Evolutionary conservation across 2,329 filamentous ascomycete genomes (phyloP), one percentile per base, ranked within the genome.

Genomic region (Dryadomyces sulphureus): DNA sequence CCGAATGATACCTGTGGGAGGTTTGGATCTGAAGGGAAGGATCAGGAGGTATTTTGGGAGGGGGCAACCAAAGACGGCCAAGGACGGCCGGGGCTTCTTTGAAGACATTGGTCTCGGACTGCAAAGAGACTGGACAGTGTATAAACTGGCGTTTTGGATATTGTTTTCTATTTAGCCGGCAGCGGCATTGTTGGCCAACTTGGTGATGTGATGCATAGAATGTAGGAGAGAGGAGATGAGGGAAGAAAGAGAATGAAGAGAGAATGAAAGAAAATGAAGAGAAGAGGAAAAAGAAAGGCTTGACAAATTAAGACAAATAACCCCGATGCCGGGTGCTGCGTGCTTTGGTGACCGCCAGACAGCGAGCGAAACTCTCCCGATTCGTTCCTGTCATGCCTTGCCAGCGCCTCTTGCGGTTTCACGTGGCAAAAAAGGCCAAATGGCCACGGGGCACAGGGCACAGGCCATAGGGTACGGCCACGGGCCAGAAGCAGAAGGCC

Each of bases 1-100:
- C 45, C 45, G 41, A 38, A 49, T 49, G 47, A 50, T 50, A 49
- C 45, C 49, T 43, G 24, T 38, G 44, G 45, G 35, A 39, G 27
- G 27, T 14, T 32, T 32, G 27, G 27, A 14, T 32, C 27, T 32
- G 27, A 8, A 14, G 27, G 16, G 16, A 14, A 14, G 27, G 11
- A 32, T 14, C 27, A 40, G 45, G 30, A 48, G 40, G 25, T 9
- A 7, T 42, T 32, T 40, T 17, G 38, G 38, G 25, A 12, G n/a
- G 40, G 14, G 36, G 34, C 21, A 21, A 25, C 34, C 35, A 35
- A 30, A 25, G 24, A 14, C 14, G 11, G 40, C 16, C 40, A 42
- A 19, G 41, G n/a, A 7, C 30, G 41, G 41, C 20, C 21, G 24
- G 35, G 43, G 22, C 22, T 30, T 21, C 17, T 38, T 36, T 7